Conservation (phyloP, 75 land plant genomes). For the Sequoia sempervirens region DNA sequence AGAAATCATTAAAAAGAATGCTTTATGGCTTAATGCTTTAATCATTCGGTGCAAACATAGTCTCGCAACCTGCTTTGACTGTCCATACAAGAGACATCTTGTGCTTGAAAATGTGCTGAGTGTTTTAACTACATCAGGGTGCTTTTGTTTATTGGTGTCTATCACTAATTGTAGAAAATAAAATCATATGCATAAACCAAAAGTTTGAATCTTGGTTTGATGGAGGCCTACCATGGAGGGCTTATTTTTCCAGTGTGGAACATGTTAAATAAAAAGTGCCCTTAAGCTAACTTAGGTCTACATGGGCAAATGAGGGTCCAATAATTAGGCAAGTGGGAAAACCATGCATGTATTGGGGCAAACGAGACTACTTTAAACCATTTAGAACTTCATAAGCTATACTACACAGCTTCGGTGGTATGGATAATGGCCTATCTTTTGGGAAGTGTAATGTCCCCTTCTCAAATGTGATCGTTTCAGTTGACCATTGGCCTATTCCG, state of each 20-base stretch:
- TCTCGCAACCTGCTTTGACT: background rate
- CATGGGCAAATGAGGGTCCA: background rate
- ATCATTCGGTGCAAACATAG: background rate
- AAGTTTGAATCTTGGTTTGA: background rate
- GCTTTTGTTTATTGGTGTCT: background rate
- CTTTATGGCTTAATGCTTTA: background rate
- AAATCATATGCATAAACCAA: too few species aligned
- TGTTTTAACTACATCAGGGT: background rate
- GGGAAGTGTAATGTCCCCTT: too few species aligned
- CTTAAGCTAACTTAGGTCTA: background rate
- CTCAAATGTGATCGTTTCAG: too few species aligned
- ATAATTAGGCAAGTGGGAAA: background rate
- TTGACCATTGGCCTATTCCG: too few species aligned
- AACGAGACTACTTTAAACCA: background rate
- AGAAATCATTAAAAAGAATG: background rate
- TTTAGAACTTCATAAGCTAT: background rate
- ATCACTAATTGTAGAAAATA: background rate
- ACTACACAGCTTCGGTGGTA: background rate
- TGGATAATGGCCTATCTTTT: too few species aligned
- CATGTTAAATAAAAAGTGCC: too few species aligned
- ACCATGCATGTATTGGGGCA: background rate
- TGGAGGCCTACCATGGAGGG: background rate
- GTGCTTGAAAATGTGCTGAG: background rate
- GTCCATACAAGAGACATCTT: background rate
- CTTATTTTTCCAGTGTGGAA: background rate